phyloP scores from a whole-genome alignment of 306 rosid genomes.

The Acmispon strigosus region DNA sequence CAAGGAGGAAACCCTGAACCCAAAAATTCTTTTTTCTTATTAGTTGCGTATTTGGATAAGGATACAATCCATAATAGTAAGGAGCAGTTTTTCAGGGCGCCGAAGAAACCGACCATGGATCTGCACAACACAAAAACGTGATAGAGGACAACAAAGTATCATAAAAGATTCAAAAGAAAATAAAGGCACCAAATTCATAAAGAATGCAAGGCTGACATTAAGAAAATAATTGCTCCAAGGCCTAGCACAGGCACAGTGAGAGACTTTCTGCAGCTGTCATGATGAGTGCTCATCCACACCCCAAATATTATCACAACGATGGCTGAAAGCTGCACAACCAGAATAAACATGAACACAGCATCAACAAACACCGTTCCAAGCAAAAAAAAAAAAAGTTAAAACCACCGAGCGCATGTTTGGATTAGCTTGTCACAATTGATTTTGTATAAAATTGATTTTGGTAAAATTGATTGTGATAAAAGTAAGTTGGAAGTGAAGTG shows the following conservation, averaged over 20 bases:
- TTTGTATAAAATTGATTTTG: too few species aligned
- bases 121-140: constrained; percentile 38
- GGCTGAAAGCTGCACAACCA: constrained; percentile 61
- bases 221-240: constrained; percentile 75
- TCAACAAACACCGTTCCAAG: background rate
- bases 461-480: too few species aligned
- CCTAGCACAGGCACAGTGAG: constrained; percentile 73
- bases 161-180: background rate
- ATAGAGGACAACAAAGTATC: background rate
- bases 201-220: constrained; percentile 46
- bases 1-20: constrained; percentile 35
- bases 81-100: constrained; percentile 70
- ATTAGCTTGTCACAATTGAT: too few species aligned
- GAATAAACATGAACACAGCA: constrained; percentile 2
- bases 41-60: constrained; percentile 18
- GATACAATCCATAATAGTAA: constrained; percentile 88
- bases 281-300: constrained; percentile 85
- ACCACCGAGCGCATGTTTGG: too few species aligned
- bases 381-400: background rate
- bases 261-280: constrained; percentile 76
- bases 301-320: constrained; percentile 71
- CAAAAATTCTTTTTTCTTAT: background rate
- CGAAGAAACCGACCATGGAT: constrained; percentile 83
- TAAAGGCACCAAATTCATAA: background rate
- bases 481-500: too few species aligned